Conservation (phyloP, 1,284 basidiomycete species). For the Sporisorium sorghi region DNA sequence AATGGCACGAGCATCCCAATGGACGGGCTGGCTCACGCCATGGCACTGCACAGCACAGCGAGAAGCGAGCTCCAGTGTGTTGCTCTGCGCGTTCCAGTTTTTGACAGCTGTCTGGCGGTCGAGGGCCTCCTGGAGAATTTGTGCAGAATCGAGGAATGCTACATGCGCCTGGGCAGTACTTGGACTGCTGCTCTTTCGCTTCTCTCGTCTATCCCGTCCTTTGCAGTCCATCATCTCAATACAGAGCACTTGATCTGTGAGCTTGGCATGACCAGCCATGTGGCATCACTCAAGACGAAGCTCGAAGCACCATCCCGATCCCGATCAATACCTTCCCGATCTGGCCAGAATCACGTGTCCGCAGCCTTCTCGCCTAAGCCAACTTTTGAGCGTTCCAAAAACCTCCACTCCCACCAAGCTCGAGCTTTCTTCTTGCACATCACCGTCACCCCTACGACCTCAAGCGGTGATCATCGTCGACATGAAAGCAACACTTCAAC, state of each 20-base stretch:
- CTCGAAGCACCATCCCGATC: background rate
- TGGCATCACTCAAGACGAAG: background rate
- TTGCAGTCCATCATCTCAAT: background rate
- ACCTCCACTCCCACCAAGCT: background rate
- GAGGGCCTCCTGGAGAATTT: too few species aligned
- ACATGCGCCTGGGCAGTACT: conserved; percentile 8
- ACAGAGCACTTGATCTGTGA: background rate
- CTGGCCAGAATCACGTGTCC: background rate
- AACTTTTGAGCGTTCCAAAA: background rate
- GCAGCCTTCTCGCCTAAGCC: background rate
- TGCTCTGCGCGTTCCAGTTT: conserved; percentile 4
- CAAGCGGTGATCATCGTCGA: background rate
- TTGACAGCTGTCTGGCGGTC: conserved; percentile 26
- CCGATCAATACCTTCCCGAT: background rate
- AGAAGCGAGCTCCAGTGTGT: background rate
- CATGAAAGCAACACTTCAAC: conserved; percentile 18
- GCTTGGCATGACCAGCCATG: background rate
- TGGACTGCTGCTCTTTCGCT: too few species aligned
- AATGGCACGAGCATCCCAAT: conserved; percentile 35
- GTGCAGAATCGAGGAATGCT: conserved; percentile 31
- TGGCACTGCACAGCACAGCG: background rate
- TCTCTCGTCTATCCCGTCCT: too few species aligned
- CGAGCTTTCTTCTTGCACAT: background rate
- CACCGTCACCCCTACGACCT: background rate
- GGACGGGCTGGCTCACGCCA: conserved; percentile 24